Percentiles rank a stretch among this genome's conserved stretches.
Evolutionary conservation across 2,329 filamentous ascomycete genomes (phyloP).

Genomic region (Arthroderma uncinatum): DNA sequence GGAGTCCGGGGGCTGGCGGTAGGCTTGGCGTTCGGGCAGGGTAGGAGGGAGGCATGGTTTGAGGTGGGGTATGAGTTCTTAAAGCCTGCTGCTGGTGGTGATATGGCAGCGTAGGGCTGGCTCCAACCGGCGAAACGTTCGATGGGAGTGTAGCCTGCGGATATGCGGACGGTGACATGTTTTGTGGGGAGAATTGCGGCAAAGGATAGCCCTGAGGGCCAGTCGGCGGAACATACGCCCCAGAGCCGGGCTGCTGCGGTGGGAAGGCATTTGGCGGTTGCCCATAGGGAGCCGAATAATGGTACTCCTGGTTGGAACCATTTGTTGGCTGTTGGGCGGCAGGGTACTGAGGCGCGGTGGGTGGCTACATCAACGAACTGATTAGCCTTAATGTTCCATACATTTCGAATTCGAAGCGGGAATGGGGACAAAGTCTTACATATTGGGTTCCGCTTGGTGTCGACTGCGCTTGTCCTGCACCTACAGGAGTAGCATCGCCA

Average conservation of each 20-base stretch:
- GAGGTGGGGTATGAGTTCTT: slow-evolving; percentile 35
- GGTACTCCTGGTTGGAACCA: slow-evolving; percentile 31
- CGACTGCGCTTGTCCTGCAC: slow-evolving; percentile 33
- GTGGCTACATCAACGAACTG: slow-evolving; percentile 17
- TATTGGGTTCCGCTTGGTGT: slow-evolving; percentile 42
- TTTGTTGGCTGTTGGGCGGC: slow-evolving; percentile 39
- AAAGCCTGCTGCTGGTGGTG: slow-evolving; percentile 33
- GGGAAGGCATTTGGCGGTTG: slow-evolving; percentile 27
- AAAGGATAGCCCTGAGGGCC: slow-evolving; percentile 24
- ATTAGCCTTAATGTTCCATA: slow-evolving; percentile 7
- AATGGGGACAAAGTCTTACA: slow-evolving; percentile 38
- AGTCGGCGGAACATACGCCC: slow-evolving; percentile 29
- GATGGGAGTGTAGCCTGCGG: slow-evolving; percentile 20
- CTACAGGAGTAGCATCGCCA: slow-evolving; percentile 47
- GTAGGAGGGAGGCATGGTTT: slow-evolving; percentile 27
- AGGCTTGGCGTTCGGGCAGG: slow-evolving; percentile 41
- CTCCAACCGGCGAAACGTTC: slow-evolving; percentile 27
- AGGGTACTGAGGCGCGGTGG: slow-evolving; percentile 32
- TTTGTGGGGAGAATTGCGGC: slow-evolving; percentile 25
- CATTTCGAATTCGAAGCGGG: neutral
- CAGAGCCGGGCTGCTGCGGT: slow-evolving; percentile 17
- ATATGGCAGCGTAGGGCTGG: slow-evolving; percentile 29
- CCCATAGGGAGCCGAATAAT: slow-evolving; percentile 33
- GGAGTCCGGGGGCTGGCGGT: slow-evolving; percentile 47
- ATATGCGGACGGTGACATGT: slow-evolving; percentile 25